phyloP scores from a whole-genome alignment of 306 rosid genomes.

The Cotoneaster glaucophyllus region DNA sequence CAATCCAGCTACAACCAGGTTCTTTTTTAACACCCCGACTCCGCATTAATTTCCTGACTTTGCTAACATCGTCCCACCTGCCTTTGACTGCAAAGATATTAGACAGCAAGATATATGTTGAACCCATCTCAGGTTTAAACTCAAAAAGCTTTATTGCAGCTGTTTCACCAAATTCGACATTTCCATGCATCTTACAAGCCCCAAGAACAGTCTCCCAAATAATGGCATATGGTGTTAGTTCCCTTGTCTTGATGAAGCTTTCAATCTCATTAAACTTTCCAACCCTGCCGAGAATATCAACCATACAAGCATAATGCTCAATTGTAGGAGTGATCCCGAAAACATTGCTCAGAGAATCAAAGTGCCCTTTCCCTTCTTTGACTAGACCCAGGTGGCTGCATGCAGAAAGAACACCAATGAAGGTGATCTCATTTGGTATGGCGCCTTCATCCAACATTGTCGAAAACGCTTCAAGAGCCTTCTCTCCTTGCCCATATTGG shows the following conservation, averaged over 20 bases:
- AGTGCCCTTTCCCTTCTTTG: slow-evolving; percentile 25
- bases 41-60: slow-evolving; percentile 30
- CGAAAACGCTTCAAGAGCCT: slow-evolving; percentile 20
- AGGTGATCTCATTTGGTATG: slow-evolving; percentile 30
- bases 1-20: slow-evolving; percentile 45
- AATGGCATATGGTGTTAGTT: slow-evolving; percentile 24
- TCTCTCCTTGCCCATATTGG: slow-evolving; percentile 29
- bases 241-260: slow-evolving; percentile 24
- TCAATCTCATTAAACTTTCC: slow-evolving; percentile 35
- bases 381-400: slow-evolving; percentile 34
- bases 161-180: slow-evolving; percentile 29
- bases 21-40: slow-evolving; percentile 32
- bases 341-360: slow-evolving; percentile 17
- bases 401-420: slow-evolving; percentile 30
- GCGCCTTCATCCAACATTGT: slow-evolving; percentile 25
- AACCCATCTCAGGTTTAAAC: slow-evolving; percentile 30
- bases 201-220: slow-evolving; percentile 45
- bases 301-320: slow-evolving; percentile 39
- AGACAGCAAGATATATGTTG: slow-evolving; percentile 33
- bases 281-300: slow-evolving; percentile 36
- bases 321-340: slow-evolving; percentile 28
- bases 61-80: slow-evolving; percentile 32
- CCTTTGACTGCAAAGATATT: slow-evolving; percentile 33
- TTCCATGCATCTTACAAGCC: slow-evolving; percentile 28
- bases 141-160: slow-evolving; percentile 34